Base-by-base conservation (phyloP, 1,284 basidiomycete species). In the Porodaedalea pini region DNA sequence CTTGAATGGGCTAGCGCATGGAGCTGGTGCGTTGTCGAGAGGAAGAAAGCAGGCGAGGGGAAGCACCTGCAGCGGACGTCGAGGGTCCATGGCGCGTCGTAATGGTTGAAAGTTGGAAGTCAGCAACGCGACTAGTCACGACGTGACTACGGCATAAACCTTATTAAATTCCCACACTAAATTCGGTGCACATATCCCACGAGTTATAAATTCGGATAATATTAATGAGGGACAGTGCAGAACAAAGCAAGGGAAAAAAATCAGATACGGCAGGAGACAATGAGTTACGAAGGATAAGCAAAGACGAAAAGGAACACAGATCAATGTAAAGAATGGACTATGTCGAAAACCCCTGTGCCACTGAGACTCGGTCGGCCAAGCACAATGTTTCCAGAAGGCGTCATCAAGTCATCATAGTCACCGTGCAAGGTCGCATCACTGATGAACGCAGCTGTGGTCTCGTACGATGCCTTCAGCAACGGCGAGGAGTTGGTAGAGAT, bases 361-460 rank as follows among this genome's bases (percentile, higher is more conserved):
- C 86, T 90, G 56, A 78, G 73, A 66, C 83, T 91, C 5, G 92
- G 90, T 65, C 88, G 80, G 51, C 94, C 94, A 63, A 98, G 71
- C 31, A 98, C 95, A 69, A 99, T 91, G 71, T 88, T 94, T 2
- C 92, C 89, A 7, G 91, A 92, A 0, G 95, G 96, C 23, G 87
- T 88, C 32, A 85, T 83, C 63, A 98, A 76, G 69, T 94, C 89
- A 70, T 99, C 96, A 71, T 89, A 95, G 74, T 99, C 96, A 37
- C 96, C 96, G 70, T 90, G 86, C 55, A 99, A 74, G 0, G 94
- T 93, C 13, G 96, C 95, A 62, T 98, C 94, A 8, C 94, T 92
- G 64, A 99, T 74, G 80, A 99, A 98, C 1, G 88, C 81, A n/a
- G 91, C 92, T 0, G 97, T 99, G 8, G 94, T 98, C 75, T 99